Base-by-base conservation (phyloP, 257 asterid species). In the Avicennia marina region DNA sequence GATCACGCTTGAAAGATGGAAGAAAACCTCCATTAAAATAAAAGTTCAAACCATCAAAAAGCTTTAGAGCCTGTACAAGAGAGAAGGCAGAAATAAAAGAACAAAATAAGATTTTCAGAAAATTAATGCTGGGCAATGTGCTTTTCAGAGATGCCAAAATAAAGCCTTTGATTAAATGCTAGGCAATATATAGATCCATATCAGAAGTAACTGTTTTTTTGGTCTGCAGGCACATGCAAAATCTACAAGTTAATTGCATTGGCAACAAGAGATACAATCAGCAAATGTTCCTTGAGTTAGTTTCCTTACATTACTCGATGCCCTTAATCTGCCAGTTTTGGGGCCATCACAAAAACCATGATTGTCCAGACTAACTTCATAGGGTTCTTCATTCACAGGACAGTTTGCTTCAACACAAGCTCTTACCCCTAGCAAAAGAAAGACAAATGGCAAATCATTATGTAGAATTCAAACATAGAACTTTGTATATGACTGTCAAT, bases 291-390 rank as follows among this genome's bases (percentile, higher is more conserved):
- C 29, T 15, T 51, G 19, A 8, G 12, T 39, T 12, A 22, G 32
- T 16, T 47, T 6, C 15, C 93, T 83, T 77, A 91, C 98, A 43
- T 78, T 69, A 32, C 69, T 56, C 3, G 45, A 66, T 34, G 71
- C 80, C 75, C 81, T 80, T 26, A 80, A 69, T 69, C 98, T 84
- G 70, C 95, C 98, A 40, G 78, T 68, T 73, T 72, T 88, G 45
- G 98, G 90, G 45, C 95, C 97, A 78, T 74, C 77, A 17, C 24
- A 38, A 56, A 76, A 69, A 26, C 98, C 95, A 66, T 91, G 96
- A 71, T 85, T 88, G 72, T 88, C 98, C 45, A 78, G 53, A 53
- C 62, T 63, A 62, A 91, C 65, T 69, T 91, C 98, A 67, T 64
- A 91, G 43, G 82, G 86, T 65, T 83, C 95, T 81, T 88, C 98